Evolutionary conservation across 179 eudicot species (phyloP).

Genomic region (Silene noctiflora): DNA sequence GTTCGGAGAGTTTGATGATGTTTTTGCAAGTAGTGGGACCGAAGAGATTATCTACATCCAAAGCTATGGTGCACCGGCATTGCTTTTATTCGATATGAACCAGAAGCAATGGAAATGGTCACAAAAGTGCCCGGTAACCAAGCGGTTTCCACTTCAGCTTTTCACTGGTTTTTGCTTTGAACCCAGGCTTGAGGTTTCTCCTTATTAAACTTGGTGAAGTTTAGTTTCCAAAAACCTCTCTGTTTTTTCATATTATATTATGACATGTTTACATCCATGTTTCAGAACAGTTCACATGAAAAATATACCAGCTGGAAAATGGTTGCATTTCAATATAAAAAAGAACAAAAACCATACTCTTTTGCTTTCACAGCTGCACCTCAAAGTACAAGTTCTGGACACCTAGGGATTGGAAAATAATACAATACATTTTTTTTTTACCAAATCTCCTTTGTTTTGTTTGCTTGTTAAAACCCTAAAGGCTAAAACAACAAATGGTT

Average conservation of each 20-base stretch:
- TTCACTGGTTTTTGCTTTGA: conserved; percentile 93
- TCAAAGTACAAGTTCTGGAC: conserved; percentile 8
- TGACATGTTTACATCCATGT: conserved; percentile 15
- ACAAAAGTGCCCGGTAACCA: conserved; percentile 78
- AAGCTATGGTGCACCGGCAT: conserved; percentile 79
- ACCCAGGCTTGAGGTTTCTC: conserved; percentile 75
- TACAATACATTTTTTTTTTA: neutral
- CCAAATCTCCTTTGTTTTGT: conserved; percentile 7
- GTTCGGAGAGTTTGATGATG: conserved; percentile 92
- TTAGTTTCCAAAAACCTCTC: neutral
- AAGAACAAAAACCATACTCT: neutral
- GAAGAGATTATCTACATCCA: conserved; percentile 76
- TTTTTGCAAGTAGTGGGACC: conserved; percentile 84
- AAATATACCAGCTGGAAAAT: conserved; percentile 33
- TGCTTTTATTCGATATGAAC: conserved; percentile 64
- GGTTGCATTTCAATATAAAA: conserved; percentile 18
- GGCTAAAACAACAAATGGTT: conserved; percentile 22
- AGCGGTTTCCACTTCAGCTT: conserved; percentile 93
- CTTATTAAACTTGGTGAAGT: conserved; percentile 31
- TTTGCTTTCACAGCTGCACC: conserved; percentile 23
- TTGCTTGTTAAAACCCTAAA: conserved; percentile 23
- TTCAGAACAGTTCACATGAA: conserved; percentile 24
- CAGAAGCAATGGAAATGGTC: conserved; percentile 83
- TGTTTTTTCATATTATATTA: too few species aligned
- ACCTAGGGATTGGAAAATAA: conserved; percentile 15